phyloP scores from a whole-genome alignment of 2,329 filamentous ascomycete species.

The Exophiala spinifera region DNA sequence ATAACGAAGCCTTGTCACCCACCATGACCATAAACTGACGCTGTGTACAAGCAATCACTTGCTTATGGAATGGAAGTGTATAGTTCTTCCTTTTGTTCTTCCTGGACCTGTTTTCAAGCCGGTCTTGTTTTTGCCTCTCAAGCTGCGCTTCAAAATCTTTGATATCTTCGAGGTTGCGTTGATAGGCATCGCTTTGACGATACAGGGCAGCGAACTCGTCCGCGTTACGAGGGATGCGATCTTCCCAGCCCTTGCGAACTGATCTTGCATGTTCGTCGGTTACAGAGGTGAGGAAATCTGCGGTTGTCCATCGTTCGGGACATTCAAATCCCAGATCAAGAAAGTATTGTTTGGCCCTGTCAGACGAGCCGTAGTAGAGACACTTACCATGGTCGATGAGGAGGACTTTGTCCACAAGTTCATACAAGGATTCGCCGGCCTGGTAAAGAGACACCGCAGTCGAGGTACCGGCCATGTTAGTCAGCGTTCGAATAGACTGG shows the following conservation, averaged over 20 bases:
- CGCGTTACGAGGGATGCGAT: slow-evolving; percentile 54
- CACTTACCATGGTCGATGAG: slow-evolving; percentile 67
- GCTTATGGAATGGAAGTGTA: slow-evolving; percentile 50
- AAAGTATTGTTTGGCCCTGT: slow-evolving; percentile 66
- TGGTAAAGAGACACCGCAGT: slow-evolving; percentile 70
- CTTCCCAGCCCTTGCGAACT: slow-evolving; percentile 55
- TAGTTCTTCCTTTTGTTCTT: slow-evolving; percentile 51
- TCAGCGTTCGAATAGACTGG: slow-evolving; percentile 61
- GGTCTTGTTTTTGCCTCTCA: slow-evolving; percentile 41
- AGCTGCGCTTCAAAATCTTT: slow-evolving; percentile 53
- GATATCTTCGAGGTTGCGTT: slow-evolving; percentile 48
- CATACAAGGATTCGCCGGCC: slow-evolving; percentile 52
- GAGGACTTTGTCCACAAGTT: slow-evolving; percentile 65
- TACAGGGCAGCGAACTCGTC: slow-evolving; percentile 56
- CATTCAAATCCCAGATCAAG: slow-evolving; percentile 69
- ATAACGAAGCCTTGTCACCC: slow-evolving; percentile 51
- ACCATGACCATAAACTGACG: slow-evolving; percentile 52
- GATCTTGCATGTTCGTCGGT: slow-evolving; percentile 55
- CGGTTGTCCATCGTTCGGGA: slow-evolving; percentile 67
- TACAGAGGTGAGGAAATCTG: slow-evolving; percentile 75
- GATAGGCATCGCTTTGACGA: slow-evolving; percentile 46
- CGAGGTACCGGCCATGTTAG: slow-evolving; percentile 61
- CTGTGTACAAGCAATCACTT: slow-evolving; percentile 55
- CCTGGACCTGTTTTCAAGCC: slow-evolving; percentile 38
- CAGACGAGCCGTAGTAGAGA: slow-evolving; percentile 66